Base-by-base conservation (phyloP, 164 flowering plant species). In the Houttuynia cordata region DNA sequence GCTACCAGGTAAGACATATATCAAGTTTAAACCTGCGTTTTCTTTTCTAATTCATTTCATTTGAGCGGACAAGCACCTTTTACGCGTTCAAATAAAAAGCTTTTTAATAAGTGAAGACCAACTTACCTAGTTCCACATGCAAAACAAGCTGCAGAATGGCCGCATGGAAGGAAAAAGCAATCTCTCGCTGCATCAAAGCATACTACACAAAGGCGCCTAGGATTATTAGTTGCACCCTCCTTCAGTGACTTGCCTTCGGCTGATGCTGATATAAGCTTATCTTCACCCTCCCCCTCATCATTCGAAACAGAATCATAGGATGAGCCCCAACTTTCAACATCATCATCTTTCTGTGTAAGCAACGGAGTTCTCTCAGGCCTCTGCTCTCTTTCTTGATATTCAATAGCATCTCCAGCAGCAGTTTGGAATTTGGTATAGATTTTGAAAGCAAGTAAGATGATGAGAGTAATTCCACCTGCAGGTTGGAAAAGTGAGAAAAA, bases 121-220 rank as follows among this genome's bases (percentile, higher is more conserved):
- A 63, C 0, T 75, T 76, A 85, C 97, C 96, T 83, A 52, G 79
- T 72, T 56, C 86, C 94, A 61, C 97, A 91, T 60, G 71, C 69
- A 68, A 79, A 91, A 78, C 97, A 91, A 25, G 96, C 73, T n/a
- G 78, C 90, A 70, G 83, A 82, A 37, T 88, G 97, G 19, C 97
- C 96, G 67, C 97, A 91, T 13, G 96, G 94, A 68, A 91, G 85
- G 75, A 91, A 91, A 80, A 91, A 91, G 75, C 94, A 77, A 71
- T 91, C 90, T 63, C 89, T 83, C 8, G 87, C 87, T 70, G 87
- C 83, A 77, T 86, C 89, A 60, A 76, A 88, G 69, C 96, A 91
- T 51, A 88, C 82, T n/a, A 72, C 89, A 77, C 97, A 91, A 21
- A 80, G 80, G 40, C 85, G 83, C 7, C 79, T 78, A 8, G 72